Conservation (phyloP, 768 basidiomycete genomes). For the Rickenella mellea region DNA sequence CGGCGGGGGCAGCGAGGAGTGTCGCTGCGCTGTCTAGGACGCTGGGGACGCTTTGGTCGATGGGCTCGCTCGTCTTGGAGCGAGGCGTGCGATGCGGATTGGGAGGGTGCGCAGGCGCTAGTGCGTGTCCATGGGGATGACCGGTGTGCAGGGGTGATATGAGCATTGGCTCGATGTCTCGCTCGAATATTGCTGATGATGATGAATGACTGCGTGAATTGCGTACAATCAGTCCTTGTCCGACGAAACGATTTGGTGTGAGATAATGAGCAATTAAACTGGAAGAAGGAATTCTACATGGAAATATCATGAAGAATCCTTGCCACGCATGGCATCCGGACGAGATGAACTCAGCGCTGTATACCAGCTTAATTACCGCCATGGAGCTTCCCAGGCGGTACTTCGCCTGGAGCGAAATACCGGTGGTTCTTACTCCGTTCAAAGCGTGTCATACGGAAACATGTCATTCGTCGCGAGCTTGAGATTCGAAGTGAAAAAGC, state of each 20-base stretch:
- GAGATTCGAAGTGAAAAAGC: neutral
- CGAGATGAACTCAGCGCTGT: neutral
- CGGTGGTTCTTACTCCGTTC: too few species aligned
- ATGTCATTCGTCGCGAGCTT: too few species aligned
- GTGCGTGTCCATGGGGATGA: constrained; percentile 30
- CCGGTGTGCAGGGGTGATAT: constrained; percentile 23
- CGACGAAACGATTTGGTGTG: neutral
- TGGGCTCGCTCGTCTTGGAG: constrained; percentile 59
- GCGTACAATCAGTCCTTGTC: neutral
- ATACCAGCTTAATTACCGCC: neutral
- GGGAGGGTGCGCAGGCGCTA: constrained; percentile 24
- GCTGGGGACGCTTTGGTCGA: constrained; percentile 76
- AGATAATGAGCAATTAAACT: neutral
- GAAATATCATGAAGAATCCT: neutral
- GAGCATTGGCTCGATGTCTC: constrained; percentile 67
- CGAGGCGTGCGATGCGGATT: constrained; percentile 64
- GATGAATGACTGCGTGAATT: constrained; percentile 46
- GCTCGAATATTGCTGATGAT: constrained; percentile 85
- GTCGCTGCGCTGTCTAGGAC: constrained; percentile 80
- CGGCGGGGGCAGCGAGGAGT: constrained; percentile 43
- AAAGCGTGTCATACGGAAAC: too few species aligned
- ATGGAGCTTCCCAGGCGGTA: neutral
- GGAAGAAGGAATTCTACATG: neutral
- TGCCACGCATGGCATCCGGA: too few species aligned
- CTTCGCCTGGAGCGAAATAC: too few species aligned